These are phyloP conservation scores for Plasmodium cynomolgi DNA, from an alignment of 169 alveolate species.

Conservation along the genomic window DNA sequence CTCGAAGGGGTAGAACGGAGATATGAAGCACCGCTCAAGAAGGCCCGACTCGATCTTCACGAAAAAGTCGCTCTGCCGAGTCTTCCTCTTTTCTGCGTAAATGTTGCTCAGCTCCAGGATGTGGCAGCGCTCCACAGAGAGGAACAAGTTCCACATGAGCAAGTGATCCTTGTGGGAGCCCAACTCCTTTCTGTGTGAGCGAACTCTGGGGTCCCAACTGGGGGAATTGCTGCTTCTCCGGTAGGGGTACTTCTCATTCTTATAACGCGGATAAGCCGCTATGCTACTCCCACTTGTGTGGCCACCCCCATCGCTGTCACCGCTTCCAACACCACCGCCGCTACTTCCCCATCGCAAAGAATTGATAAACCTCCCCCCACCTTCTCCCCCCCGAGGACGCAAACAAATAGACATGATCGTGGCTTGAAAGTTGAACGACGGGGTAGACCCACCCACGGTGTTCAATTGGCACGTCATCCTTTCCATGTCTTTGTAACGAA, in stretches of 20 bases:
- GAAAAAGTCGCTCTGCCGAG: constrained; percentile 26
- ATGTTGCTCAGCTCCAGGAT: constrained; percentile 56
- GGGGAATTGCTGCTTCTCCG: not conserved
- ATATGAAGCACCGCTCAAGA: not conserved
- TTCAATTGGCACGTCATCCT: constrained; percentile 14
- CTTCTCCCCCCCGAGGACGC: not conserved
- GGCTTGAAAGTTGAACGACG: constrained; percentile 4
- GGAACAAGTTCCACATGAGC: constrained; percentile 8
- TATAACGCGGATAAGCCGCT: not conserved
- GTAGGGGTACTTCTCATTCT: not conserved
- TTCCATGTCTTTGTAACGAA: constrained; percentile 4
- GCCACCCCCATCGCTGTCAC: not conserved
- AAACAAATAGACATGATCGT: constrained; percentile 35
- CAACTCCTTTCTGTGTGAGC: not conserved
- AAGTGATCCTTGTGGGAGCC: not conserved
- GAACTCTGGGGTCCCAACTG: not conserved
- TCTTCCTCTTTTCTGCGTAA: constrained; percentile 56
- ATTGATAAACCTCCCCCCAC: not conserved
- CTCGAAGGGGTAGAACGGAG: constrained; percentile 17
- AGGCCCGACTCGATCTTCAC: constrained; percentile 36
- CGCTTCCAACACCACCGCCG: not conserved
- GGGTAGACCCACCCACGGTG: not conserved
- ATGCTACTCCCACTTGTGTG: not conserved
- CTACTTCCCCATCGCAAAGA: not conserved
- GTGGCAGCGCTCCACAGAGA: constrained; percentile 44